Evolutionary conservation across 305 asterid species (phyloP).

Genomic region (Fraxinus floribunda): DNA sequence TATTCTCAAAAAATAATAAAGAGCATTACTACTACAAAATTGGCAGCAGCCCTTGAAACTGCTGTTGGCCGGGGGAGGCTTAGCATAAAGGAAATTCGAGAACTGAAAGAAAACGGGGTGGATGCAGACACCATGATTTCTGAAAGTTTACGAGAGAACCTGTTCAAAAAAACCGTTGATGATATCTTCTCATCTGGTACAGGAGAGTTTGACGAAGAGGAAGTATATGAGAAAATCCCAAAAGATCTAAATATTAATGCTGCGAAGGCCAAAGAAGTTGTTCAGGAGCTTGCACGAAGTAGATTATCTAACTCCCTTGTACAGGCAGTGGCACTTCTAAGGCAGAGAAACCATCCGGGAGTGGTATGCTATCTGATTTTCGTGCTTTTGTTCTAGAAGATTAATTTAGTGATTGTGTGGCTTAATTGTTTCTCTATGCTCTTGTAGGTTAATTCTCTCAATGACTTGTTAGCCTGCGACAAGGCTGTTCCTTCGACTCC

Average conservation of each 20-base stretch:
- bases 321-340: constrained; percentile 80
- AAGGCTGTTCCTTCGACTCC: constrained; percentile 84
- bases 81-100: constrained; percentile 83
- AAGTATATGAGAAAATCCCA: constrained; percentile 75
- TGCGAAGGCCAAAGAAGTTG: constrained; percentile 66
- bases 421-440: constrained; percentile 2
- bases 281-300: constrained; percentile 63
- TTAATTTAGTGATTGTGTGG: neutral
- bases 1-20: constrained; percentile 82
- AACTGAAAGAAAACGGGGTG: constrained; percentile 78
- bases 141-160: constrained; percentile 71
- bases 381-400: neutral
- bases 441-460: constrained; percentile 76
- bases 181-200: constrained; percentile 89
- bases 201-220: constrained; percentile 89
- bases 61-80: constrained; percentile 90
- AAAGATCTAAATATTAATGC: constrained; percentile 68
- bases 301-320: constrained; percentile 79
- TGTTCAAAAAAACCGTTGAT: constrained; percentile 70
- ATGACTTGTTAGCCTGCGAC: constrained; percentile 90
- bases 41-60: constrained; percentile 88
- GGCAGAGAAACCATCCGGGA: constrained; percentile 75
- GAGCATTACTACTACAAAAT: constrained; percentile 66
- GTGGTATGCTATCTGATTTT: constrained; percentile 55
- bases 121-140: constrained; percentile 78